Evolutionary conservation across 1,139 yeast species (phyloP), one percentile per base, ranked within the genome.

Genomic region (Sugiyamaella xylanicola): DNA sequence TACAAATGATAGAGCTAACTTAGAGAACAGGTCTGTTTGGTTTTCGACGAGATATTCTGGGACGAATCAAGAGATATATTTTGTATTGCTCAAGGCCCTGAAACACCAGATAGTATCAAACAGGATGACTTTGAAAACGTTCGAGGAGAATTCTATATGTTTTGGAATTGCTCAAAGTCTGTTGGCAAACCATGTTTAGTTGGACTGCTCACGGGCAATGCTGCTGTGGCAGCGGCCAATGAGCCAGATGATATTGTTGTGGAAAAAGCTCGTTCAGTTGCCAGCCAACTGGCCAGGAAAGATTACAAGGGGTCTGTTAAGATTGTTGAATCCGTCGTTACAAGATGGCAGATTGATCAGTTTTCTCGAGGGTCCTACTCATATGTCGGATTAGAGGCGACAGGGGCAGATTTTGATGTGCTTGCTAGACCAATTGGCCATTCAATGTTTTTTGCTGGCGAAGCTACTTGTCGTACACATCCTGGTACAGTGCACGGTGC

Each of bases 401-500:
- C 77, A 2, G 76, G 75, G 5, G 75, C 71, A 0, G 79, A 75
- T 54, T 76, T 73, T 55, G 78, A 75, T 44, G 57, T 69, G 15
- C 63, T 76, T 52, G 77, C 77, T 1, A 63, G 74, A 21, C 77
- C 77, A 1, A 69, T 74, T 19, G 69, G 66, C 36, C 66, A 72
- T 35, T 63, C 70, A 9, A 58, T 76, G 49, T 74, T 71, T 57
- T 75, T 76, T 59, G 79, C 79, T 0, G 79, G 79, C 36, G 79
- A 75, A 54, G 79, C 78, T 0, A 75, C 79, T 0, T 73, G 75
- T 43, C 65, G 78, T 7, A 62, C 70, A 11, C 70, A 72, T 52
- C 79, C 79, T 0, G 77, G 77, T 1, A 74, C 79, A 0, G 75
- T 75, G 3, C 79, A 76, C 55, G 79, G 79, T 0, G 79, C 79